Conservation (phyloP, 306 rosid genomes). For the Dalbergia oliveri region DNA sequence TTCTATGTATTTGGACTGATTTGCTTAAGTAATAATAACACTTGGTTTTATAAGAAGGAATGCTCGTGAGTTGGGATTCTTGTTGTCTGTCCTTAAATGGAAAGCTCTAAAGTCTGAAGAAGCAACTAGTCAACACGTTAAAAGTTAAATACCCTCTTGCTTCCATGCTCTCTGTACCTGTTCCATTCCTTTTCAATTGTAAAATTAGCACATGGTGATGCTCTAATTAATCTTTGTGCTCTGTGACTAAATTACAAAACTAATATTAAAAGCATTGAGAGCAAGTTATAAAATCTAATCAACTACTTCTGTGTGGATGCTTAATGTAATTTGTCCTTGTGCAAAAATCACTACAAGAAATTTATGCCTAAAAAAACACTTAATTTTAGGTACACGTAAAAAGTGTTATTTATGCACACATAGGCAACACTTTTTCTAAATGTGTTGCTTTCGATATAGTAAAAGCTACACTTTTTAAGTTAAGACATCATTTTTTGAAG, state of each 20-base stretch:
- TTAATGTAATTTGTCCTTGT: background rate
- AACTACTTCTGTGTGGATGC: background rate
- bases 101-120: background rate
- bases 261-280: background rate
- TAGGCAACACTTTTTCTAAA: too few species aligned
- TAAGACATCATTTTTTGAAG: too few species aligned
- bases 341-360: too few species aligned
- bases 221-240: background rate
- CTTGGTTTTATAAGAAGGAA: too few species aligned
- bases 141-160: conserved; percentile 1
- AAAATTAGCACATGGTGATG: background rate
- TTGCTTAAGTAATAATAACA: too few species aligned
- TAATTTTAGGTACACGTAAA: too few species aligned
- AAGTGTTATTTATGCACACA: too few species aligned
- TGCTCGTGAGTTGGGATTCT: background rate
- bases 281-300: background rate
- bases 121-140: background rate
- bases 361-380: too few species aligned
- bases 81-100: conserved; percentile 3
- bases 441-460: too few species aligned
- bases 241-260: conserved; percentile 1
- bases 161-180: conserved; percentile 16
- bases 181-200: conserved; percentile 16
- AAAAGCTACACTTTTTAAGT: too few species aligned
- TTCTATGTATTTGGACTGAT: too few species aligned